These are phyloP conservation scores for Calonectria pteridis DNA, from an alignment of 2,329 filamentous ascomycete genomes.

Conservation along the genomic window DNA sequence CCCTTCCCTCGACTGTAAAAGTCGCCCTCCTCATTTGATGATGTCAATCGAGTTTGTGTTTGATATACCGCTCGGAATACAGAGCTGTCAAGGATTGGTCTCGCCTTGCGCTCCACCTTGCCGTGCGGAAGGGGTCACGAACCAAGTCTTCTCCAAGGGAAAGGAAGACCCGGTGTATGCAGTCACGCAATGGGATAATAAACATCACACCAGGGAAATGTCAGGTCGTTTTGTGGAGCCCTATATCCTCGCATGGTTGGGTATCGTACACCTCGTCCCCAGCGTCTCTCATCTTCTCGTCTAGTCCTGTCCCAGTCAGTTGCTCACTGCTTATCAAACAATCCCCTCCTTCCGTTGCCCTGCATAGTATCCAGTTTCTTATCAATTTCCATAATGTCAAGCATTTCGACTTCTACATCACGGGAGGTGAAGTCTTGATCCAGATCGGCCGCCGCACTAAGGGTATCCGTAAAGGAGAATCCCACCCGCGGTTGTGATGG, in stretches of 20 bases:
- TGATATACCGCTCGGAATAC: conserved; percentile 81
- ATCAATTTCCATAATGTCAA: conserved; percentile 76
- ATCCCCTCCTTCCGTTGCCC: conserved; percentile 60
- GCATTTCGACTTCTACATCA: conserved; percentile 70
- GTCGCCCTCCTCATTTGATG: conserved; percentile 45
- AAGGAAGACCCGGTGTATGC: neutral
- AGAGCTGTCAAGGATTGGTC: conserved; percentile 79
- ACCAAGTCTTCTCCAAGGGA: conserved; percentile 13
- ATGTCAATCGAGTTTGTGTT: conserved; percentile 47
- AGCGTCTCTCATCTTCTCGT: conserved; percentile 37
- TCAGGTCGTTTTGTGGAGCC: conserved; percentile 17
- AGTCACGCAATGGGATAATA: conserved; percentile 8
- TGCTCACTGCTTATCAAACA: conserved; percentile 60
- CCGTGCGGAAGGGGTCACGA: conserved; percentile 67
- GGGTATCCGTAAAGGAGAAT: conserved; percentile 64
- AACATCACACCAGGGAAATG: conserved; percentile 11
- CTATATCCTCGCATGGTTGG: conserved; percentile 42
- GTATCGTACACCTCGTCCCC: conserved; percentile 54
- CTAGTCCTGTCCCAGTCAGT: conserved; percentile 41
- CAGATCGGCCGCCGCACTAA: conserved; percentile 66
- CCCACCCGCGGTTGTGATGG: conserved; percentile 52
- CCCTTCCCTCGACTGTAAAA: conserved; percentile 17
- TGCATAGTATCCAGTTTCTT: conserved; percentile 69
- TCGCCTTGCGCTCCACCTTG: conserved; percentile 83
- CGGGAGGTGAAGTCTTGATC: conserved; percentile 62